Conservation (phyloP, 176 grass and related monocot genomes). For the Puya raimondii region DNA sequence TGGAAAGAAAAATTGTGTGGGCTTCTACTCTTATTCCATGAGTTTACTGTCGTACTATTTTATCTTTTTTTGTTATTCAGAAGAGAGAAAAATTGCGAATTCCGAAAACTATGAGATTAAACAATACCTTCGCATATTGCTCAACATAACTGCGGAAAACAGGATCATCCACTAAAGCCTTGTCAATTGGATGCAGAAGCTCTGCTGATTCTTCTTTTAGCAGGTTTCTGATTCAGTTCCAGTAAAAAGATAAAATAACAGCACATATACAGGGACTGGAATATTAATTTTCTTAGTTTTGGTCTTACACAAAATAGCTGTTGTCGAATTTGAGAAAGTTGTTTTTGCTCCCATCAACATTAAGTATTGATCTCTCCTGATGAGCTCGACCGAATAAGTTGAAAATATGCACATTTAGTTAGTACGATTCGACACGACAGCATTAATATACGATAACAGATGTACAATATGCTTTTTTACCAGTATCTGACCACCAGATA, state of each 20-base stretch:
- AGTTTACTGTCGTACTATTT: not conserved
- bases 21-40: too few relatives aligned
- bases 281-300: not conserved
- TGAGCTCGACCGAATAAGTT: slow-evolving; percentile 36
- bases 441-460: not conserved
- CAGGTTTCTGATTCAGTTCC: slow-evolving; percentile 35
- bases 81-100: not conserved
- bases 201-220: slow-evolving; percentile 31
- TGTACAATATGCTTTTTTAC: slow-evolving; percentile 18
- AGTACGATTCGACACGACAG: not conserved
- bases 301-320: slow-evolving; percentile 38
- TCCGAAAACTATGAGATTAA: not conserved
- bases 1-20: too few relatives aligned
- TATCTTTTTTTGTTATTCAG: not conserved
- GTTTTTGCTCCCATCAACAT: slow-evolving; percentile 40
- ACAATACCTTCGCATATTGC: slow-evolving; percentile 42
- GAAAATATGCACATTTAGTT: not conserved
- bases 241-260: not conserved
- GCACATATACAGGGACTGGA: not conserved
- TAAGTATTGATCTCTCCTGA: slow-evolving; percentile 40
- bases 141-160: slow-evolving; percentile 32
- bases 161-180: slow-evolving; percentile 37
- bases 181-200: slow-evolving; percentile 49
- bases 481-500: slow-evolving; percentile 65
- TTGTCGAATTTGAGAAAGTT: slow-evolving; percentile 59